phyloP scores from a whole-genome alignment of 768 basidiomycete species.

The Dacryopinax primogenitus region DNA sequence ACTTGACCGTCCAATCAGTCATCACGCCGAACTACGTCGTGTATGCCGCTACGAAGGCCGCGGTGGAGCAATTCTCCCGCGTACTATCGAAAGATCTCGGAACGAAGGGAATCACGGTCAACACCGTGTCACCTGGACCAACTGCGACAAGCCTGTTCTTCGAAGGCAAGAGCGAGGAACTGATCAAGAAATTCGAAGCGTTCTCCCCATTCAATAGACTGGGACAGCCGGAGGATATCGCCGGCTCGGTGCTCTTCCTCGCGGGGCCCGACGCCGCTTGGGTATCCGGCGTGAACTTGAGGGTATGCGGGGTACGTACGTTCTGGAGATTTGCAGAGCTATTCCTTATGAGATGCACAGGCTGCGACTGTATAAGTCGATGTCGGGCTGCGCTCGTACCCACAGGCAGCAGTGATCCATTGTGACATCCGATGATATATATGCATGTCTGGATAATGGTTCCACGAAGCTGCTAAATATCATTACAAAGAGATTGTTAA shows the following conservation, averaged over 20 bases:
- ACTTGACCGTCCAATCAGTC: background rate
- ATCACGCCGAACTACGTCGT: constrained; percentile 9
- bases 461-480: no score
- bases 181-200: constrained; percentile 1
- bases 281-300: constrained; percentile 47
- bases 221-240: constrained; percentile 3
- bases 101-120: constrained; percentile 7
- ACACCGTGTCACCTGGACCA: constrained; percentile 12
- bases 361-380: background rate
- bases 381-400: no score
- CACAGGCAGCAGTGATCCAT: no score
- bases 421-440: no score
- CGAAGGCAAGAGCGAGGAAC: constrained; percentile 5
- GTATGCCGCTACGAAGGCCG: constrained; percentile 10
- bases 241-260: constrained; percentile 29
- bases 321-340: background rate
- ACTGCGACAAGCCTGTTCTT: constrained; percentile 14
- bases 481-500: no score
- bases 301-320: constrained; percentile 39
- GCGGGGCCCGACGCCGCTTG: constrained; percentile 42
- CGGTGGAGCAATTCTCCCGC: constrained; percentile 9
- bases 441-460: no score
- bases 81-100: constrained; percentile 1
- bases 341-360: background rate
- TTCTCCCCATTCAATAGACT: background rate